Conservation (phyloP, 768 basidiomycete genomes). For the Mycena olivaceomarginata region DNA sequence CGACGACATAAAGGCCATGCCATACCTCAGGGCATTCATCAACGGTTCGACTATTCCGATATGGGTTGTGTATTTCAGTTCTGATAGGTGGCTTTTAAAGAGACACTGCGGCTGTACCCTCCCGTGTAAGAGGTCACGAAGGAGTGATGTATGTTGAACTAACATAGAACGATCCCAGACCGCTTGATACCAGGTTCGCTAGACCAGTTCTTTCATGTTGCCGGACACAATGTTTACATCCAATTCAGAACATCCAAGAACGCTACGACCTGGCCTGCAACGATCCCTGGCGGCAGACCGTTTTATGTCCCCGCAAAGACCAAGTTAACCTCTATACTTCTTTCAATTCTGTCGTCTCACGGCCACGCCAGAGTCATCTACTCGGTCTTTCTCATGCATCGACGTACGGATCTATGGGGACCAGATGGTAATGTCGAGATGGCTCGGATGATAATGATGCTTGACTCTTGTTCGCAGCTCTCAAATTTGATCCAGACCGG, state of each 20-base stretch:
- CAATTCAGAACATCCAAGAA: constrained; percentile 30
- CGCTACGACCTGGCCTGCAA: constrained; percentile 35
- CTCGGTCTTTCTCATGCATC: constrained; percentile 62
- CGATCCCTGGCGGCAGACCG: constrained; percentile 43
- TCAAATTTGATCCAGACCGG: constrained; percentile 66
- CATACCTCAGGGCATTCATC: constrained; percentile 64
- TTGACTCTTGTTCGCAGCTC: constrained; percentile 47
- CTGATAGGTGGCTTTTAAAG: background rate
- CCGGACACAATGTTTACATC: background rate
- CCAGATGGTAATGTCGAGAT: constrained; percentile 58
- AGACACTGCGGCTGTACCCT: constrained; percentile 43
- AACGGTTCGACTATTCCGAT: constrained; percentile 20
- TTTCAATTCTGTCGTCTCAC: background rate
- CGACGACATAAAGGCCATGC: constrained; percentile 61
- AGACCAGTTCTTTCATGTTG: background rate
- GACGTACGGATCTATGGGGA: constrained; percentile 65
- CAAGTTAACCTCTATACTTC: constrained; percentile 37
- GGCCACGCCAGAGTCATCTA: constrained; percentile 46
- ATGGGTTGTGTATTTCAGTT: background rate
- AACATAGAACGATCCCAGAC: background rate
- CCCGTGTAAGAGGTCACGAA: constrained; percentile 35
- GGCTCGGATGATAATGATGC: background rate
- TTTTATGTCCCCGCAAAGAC: constrained; percentile 54
- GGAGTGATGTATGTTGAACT: background rate
- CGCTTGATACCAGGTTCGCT: constrained; percentile 28